Base-by-base conservation (phyloP, 495 filamentous ascomycete species). In the Neurospora sp. region DNA sequence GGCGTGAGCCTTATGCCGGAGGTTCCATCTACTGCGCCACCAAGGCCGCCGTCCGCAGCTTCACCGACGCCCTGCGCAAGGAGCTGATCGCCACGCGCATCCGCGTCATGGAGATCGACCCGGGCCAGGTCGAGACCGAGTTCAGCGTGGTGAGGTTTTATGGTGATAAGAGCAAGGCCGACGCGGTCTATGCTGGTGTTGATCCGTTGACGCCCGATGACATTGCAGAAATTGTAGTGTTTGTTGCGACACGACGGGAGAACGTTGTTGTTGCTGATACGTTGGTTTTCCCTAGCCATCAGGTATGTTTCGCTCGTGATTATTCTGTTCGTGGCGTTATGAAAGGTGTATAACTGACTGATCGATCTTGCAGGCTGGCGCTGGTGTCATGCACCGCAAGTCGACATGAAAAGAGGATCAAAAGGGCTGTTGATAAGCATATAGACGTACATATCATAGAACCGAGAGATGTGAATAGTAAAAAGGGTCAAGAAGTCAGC, bases 111-210 rank as follows among this genome's bases (percentile, higher is more conserved):
- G 94, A 96, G 83, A 86, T 99, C 73, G 96, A 98, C 78, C 96
- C 96, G 8, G 96, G 96, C 48, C 96, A 98, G 83, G 96, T 99
- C 68, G 94, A 98, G 87, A 99, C 96, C 22, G 94, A 99, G 82
- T 99, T 99, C 82, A 96, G 93, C 2, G 85, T 98, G 44, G 94
- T 99, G 59, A 88, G 96, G 65, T 99, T 96, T 79, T 89, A 93
- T 73, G 96, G 96, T 12, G 96, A 99, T 80, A 95, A 96, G 85
- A 77, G 85, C 37, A 98, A 97, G 86, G 96, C 96, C n/a, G 92
- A 97, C 85, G 92, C 93, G 35, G 94, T 98, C 73, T 99, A 99
- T 83, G 89, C 91, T 92, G 94, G 85, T 83, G 91, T 87, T 73
- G 94, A 98, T 69, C 96, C 96, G n/a, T 84, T 99, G 73, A 97